Conservation (phyloP, 768 basidiomycete genomes). For the Rhodotorula sphaerocarpa region DNA sequence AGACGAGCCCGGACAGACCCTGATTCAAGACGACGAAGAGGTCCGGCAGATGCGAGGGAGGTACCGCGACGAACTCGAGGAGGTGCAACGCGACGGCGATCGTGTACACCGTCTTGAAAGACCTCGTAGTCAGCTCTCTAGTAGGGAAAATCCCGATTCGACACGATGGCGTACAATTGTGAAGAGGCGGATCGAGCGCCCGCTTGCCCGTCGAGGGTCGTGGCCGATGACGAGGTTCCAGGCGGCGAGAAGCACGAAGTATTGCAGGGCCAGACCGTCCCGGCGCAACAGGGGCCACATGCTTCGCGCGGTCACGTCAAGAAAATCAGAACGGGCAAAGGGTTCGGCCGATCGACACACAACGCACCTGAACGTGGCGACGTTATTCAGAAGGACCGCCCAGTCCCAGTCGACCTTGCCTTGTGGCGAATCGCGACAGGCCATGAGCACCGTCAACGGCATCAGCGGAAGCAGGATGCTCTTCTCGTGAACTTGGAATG, state of each 20-base stretch:
- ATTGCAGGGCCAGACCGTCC: slow-evolving; percentile 70
- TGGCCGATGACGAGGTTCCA: slow-evolving; percentile 82
- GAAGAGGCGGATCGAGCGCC: slow-evolving; percentile 41
- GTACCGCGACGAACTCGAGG: slow-evolving; percentile 55
- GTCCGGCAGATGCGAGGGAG: slow-evolving; percentile 74
- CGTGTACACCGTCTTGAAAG: background rate
- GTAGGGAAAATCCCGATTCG: background rate
- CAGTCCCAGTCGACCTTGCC: slow-evolving; percentile 57
- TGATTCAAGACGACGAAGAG: slow-evolving; percentile 78
- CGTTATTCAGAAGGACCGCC: slow-evolving; percentile 68
- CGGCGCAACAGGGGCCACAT: slow-evolving; percentile 84
- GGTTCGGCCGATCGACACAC: too few relatives aligned
- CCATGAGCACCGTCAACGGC: slow-evolving; percentile 71
- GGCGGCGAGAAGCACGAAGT: slow-evolving; percentile 56
- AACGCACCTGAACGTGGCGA: slow-evolving; percentile 75
- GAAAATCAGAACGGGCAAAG: too few relatives aligned
- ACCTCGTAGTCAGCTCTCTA: background rate
- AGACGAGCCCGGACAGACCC: slow-evolving; percentile 68
- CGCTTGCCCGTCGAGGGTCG: slow-evolving; percentile 50
- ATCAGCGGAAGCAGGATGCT: slow-evolving; percentile 76
- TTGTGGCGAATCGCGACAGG: slow-evolving; percentile 37
- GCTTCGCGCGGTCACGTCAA: too few relatives aligned
- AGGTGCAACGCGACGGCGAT: slow-evolving; percentile 46
- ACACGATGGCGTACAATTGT: slow-evolving; percentile 28
- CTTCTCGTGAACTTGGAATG: slow-evolving; percentile 95